Conservation (phyloP, 805 yeast species). For the Saccharomycopsis selenospora region DNA sequence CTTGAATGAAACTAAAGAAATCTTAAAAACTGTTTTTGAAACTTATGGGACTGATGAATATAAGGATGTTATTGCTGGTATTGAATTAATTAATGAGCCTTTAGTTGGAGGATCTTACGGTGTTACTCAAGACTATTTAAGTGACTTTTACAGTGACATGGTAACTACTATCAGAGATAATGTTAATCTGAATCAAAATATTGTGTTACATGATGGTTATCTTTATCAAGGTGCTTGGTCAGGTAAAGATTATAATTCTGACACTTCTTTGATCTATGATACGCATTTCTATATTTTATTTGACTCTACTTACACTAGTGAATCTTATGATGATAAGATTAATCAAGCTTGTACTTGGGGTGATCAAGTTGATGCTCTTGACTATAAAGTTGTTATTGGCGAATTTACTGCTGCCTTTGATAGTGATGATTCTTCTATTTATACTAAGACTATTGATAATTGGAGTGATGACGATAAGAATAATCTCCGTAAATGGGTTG, state of each 20-base stretch:
- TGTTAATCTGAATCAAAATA: constrained; percentile 31
- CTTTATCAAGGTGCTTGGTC: constrained; percentile 50
- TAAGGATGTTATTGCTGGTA: constrained; percentile 55
- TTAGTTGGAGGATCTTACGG: constrained; percentile 42
- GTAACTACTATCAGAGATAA: constrained; percentile 36
- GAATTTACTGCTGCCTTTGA: constrained; percentile 23
- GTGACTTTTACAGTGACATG: constrained; percentile 37
- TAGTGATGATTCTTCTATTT: constrained; percentile 12
- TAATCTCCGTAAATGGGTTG: constrained; percentile 47
- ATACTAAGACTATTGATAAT: constrained; percentile 30
- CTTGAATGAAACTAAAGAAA: constrained; percentile 40
- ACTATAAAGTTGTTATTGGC: constrained; percentile 17
- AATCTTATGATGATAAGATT: constrained; percentile 19
- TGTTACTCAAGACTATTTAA: constrained; percentile 35
- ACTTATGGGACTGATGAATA: constrained; percentile 47
- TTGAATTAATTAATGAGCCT: constrained; percentile 70
- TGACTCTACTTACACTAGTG: constrained; percentile 12
- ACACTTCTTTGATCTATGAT: constrained; percentile 14
- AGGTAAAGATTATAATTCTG: constrained; percentile 17
- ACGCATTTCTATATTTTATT: constrained; percentile 21
- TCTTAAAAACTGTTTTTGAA: constrained; percentile 42
- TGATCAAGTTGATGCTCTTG: constrained; percentile 14
- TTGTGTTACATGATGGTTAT: constrained; percentile 65
- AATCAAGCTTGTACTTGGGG: constrained; percentile 21
- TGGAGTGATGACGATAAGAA: constrained; percentile 39